Evolutionary conservation across 2,329 filamentous ascomycete species (phyloP).

Genomic region (Arthrobotrys entomopaga): DNA sequence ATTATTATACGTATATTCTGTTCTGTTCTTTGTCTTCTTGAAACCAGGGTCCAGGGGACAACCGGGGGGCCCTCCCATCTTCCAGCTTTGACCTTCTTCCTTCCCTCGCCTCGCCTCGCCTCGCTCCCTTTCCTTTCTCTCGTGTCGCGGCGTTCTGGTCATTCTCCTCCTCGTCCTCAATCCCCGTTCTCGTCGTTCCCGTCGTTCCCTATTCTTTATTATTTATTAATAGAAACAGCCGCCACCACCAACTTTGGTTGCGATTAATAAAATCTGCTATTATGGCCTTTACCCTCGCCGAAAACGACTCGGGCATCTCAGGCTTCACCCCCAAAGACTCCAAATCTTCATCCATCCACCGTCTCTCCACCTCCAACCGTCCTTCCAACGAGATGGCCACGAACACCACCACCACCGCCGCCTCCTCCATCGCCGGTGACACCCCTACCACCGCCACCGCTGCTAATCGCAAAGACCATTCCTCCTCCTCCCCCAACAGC

Average conservation of each 20-base stretch:
- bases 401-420: slow-evolving; percentile 51
- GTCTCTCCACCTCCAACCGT: slow-evolving; percentile 51
- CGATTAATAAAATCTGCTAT: slow-evolving; percentile 27
- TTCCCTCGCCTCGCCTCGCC: neutral
- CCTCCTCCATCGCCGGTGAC: slow-evolving; percentile 50
- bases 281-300: slow-evolving; percentile 56
- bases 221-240: slow-evolving; percentile 32
- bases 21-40: neutral
- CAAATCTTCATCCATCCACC: slow-evolving; percentile 53
- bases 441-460: slow-evolving; percentile 20
- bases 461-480: slow-evolving; percentile 34
- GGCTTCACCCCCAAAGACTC: slow-evolving; percentile 54
- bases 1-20: too few species aligned
- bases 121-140: neutral
- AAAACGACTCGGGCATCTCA: slow-evolving; percentile 55
- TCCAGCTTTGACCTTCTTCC: slow-evolving; percentile 47
- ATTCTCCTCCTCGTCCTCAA: too few species aligned
- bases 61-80: neutral
- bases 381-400: slow-evolving; percentile 55
- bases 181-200: too few species aligned
- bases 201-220: too few species aligned
- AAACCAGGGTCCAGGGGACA: neutral
- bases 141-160: too few species aligned
- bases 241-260: too few species aligned
- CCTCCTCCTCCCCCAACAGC: slow-evolving; percentile 35